A percentile compares a stretch with the other conserved stretches of the same genome.
Evolutionary conservation across 2,329 filamentous ascomycete species (phyloP).

Genomic region (Fusarium virguliforme): DNA sequence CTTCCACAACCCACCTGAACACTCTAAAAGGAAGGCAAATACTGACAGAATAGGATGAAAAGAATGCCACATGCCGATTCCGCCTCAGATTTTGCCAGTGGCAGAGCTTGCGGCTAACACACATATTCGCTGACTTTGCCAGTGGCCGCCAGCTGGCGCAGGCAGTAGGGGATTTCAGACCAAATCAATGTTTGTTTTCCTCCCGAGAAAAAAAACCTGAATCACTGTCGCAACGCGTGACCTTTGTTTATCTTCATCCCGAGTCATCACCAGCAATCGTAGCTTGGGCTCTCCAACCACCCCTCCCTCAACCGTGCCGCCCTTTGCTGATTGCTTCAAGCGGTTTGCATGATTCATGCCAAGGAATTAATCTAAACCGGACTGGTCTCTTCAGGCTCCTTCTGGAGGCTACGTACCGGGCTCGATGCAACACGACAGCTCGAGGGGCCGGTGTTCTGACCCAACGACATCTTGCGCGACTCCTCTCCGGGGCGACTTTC

Average conservation of each 20-base stretch:
- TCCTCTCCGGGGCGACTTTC: conserved; percentile 58
- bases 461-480: conserved; percentile 46
- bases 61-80: not conserved
- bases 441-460: conserved; percentile 46
- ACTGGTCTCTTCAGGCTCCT: conserved; percentile 9
- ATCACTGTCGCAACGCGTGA: not conserved
- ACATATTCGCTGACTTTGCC: not conserved
- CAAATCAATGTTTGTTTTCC: conserved; percentile 5
- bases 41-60: not conserved
- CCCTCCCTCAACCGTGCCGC: not conserved
- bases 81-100: not conserved
- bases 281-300: conserved; percentile 5
- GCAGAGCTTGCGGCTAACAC: not conserved
- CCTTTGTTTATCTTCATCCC: conserved; percentile 15
- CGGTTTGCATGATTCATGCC: not conserved
- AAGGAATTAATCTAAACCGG: not conserved
- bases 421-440: conserved; percentile 42
- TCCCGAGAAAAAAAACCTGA: not conserved
- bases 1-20: not conserved
- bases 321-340: not conserved
- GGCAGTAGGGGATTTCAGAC: not conserved
- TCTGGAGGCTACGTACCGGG: conserved; percentile 24
- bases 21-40: not conserved
- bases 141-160: not conserved
- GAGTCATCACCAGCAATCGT: not conserved